Conservation (phyloP, 345 rosid species). For the Anacardium occidentale region DNA sequence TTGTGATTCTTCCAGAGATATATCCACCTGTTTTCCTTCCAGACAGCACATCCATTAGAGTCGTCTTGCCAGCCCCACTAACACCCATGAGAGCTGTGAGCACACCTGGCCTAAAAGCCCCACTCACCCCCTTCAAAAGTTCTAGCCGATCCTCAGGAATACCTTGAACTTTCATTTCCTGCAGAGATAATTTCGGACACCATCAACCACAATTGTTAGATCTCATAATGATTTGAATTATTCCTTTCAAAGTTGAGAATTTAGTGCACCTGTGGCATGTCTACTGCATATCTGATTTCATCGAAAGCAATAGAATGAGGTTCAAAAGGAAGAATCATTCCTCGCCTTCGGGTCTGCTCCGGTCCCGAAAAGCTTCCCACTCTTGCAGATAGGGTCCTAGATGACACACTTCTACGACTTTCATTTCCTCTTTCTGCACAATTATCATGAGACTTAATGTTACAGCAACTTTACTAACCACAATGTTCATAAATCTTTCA, state of each 20-base stretch:
- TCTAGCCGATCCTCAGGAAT: conserved; percentile 45
- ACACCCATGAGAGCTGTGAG: conserved; percentile 71
- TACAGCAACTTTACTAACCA: neutral
- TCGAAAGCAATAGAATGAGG: conserved; percentile 57
- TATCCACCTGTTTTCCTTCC: conserved; percentile 79
- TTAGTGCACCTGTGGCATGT: conserved; percentile 59
- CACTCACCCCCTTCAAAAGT: conserved; percentile 63
- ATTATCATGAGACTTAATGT: neutral
- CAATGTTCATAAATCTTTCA: neutral
- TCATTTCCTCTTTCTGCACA: conserved; percentile 38
- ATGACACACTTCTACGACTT: conserved; percentile 26
- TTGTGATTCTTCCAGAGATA: conserved; percentile 45
- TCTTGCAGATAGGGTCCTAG: conserved; percentile 35
- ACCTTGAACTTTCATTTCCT: conserved; percentile 70
- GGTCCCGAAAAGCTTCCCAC: conserved; percentile 33
- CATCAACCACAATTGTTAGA: neutral
- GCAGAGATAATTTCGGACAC: no score
- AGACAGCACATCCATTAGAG: conserved; percentile 71
- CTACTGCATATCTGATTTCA: conserved; percentile 57
- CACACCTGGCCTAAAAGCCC: conserved; percentile 68
- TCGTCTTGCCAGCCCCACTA: conserved; percentile 75
- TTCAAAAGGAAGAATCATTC: conserved; percentile 70
- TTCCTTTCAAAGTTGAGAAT: neutral
- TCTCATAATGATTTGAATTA: neutral
- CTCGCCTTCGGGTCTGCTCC: conserved; percentile 36